Conservation (phyloP, 208 protist genomes). For the Crithidia expoeki region DNA sequence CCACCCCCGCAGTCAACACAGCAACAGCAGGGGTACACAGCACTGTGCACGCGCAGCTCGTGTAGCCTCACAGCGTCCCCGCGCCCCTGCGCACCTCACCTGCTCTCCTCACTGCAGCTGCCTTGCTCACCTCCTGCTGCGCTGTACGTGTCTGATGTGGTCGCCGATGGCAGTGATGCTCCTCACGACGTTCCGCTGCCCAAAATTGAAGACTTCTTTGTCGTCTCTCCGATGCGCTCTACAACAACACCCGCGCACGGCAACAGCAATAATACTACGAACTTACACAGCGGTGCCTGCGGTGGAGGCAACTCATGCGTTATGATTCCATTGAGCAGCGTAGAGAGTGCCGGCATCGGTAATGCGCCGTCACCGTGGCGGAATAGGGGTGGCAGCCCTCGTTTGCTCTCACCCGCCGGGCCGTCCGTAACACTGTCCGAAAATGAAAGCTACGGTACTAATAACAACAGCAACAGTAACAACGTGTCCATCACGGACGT, state of each 20-base stretch:
- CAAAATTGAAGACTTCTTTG: not conserved
- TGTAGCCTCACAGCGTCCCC: no score
- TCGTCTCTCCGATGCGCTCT: not conserved
- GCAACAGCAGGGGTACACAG: no score
- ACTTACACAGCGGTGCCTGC: not conserved
- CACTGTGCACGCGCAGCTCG: no score
- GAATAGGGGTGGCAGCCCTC: not conserved
- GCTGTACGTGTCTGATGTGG: not conserved
- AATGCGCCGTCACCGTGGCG: not conserved
- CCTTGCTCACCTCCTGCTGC: not conserved
- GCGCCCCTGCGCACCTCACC: not conserved
- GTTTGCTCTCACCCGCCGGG: not conserved
- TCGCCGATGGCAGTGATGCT: constrained; percentile 5
- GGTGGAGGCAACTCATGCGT: not conserved
- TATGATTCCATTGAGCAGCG: not conserved
- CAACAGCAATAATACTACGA: not conserved
- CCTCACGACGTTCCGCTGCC: constrained; percentile 25
- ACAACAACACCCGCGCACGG: not conserved
- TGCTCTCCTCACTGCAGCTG: not conserved
- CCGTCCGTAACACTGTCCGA: not conserved
- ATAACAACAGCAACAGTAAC: not conserved
- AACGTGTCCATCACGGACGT: not conserved
- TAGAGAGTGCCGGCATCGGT: not conserved
- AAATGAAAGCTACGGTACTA: not conserved
- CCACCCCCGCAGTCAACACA: not conserved